Conservation (phyloP, 139 green algal species). For the Chlamydomonas asymmetrica region DNA sequence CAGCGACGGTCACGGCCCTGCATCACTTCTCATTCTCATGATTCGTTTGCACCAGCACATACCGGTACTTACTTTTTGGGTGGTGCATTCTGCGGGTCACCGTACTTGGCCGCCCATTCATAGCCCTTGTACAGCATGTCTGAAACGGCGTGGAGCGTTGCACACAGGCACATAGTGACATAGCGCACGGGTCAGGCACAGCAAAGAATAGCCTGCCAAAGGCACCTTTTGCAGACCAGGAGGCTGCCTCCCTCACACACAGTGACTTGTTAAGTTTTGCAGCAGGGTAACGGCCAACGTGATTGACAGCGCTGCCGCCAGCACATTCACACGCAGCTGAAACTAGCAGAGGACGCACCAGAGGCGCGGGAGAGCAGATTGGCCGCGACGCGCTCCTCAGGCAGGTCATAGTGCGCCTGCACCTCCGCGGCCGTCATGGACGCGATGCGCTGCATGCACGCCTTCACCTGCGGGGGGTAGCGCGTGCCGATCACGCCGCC, state of each 20-base stretch:
- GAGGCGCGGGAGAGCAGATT: conserved; percentile 35
- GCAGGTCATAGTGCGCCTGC: conserved; percentile 24
- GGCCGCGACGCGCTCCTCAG: conserved; percentile 15
- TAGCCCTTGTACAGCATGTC: conserved; percentile 43
- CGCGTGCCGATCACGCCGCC: conserved; percentile 20
- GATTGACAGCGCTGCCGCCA: not conserved
- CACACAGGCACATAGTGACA: not conserved
- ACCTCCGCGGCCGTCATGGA: conserved; percentile 34
- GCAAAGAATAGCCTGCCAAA: not conserved
- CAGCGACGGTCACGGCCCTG: not conserved
- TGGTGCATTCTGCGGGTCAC: conserved; percentile 24
- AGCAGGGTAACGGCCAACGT: not conserved
- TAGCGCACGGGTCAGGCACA: not conserved
- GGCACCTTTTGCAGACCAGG: not conserved
- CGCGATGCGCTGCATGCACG: conserved; percentile 31
- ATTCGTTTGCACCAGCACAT: no score
- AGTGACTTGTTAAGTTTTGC: no score
- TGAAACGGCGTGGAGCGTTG: not conserved
- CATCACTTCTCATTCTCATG: no score
- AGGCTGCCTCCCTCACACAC: no score
- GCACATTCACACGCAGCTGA: not conserved
- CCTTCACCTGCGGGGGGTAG: conserved; percentile 22
- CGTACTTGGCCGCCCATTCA: conserved; percentile 47
- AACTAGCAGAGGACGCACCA: conserved; percentile 11
- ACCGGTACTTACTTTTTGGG: conserved; percentile 30